Base-by-base conservation (phyloP, 139 green algal genomes). In the Microglena sp. region DNA sequence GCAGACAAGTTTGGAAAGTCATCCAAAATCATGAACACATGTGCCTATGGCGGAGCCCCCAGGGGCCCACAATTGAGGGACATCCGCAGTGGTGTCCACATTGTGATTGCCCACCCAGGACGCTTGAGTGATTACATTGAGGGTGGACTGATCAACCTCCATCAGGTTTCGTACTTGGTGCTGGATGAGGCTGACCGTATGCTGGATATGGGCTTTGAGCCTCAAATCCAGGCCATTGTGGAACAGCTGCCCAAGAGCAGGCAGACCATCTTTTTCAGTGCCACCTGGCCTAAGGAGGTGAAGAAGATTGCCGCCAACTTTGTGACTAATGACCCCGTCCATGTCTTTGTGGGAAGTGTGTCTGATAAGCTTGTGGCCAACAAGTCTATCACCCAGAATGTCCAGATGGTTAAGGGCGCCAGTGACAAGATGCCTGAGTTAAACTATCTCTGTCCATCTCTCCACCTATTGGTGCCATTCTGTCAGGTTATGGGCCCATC, bases 151-250 rank as follows among this genome's bases (percentile, higher is more conserved):
- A n/a, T n/a, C n/a, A n/a, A n/a, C n/a, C n/a, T n/a, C n/a, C n/a
- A n/a, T n/a, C n/a, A n/a, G n/a, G n/a, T n/a, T n/a, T n/a, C n/a
- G n/a, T n/a, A n/a, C n/a, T n/a, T 91, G 24, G 87, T 92, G 28
- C 65, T 96, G 46, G 89, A 96, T 55, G 89, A 96, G 64, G 87
- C 88, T 0, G 89, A 95, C 71, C 76, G 88, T 61, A 95, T 95
- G 89, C 87, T 95, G 62, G 85, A 95, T 75, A 83, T 95, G 75
- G 89, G 89, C 18, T 96, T 96, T 62, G 86, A 93, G 74, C 77
- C 68, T 32, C 60, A 74, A 28, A 74, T 74, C 35, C 62, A 34
- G 21, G 27, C 44, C 11, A 86, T 95, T 55, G 61, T 92, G 21
- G 83, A 77, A 5, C 81, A 92, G 73, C 85, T 90, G 30, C 77